Conservation (phyloP, 345 rosid genomes). For the Ceriops zippeliana region DNA sequence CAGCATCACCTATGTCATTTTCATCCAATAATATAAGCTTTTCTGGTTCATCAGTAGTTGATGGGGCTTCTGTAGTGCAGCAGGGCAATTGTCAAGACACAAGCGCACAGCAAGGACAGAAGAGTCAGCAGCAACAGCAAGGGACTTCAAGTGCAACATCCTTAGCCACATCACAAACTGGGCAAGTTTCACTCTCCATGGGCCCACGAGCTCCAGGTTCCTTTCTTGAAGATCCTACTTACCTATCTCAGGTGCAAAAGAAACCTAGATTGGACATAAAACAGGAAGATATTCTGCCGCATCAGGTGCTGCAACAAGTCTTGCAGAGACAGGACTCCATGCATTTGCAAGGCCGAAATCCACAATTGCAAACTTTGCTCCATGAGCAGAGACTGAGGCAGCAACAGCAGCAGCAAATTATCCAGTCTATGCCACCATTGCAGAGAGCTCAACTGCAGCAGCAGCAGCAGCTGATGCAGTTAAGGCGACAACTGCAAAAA, state of each 20-base stretch:
- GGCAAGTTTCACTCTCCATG: not conserved
- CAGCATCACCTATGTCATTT: not conserved
- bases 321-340: constrained; percentile 2
- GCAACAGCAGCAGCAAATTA: constrained; percentile 10
- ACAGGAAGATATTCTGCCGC: constrained; percentile 11
- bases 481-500: constrained; percentile 12
- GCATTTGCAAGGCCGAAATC: constrained; percentile 7
- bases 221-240: not conserved
- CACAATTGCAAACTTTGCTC: not conserved
- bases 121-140: not conserved
- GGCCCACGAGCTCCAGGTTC: not conserved
- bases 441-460: constrained; percentile 13
- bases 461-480: constrained; percentile 15
- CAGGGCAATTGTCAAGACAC: not conserved
- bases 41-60: constrained; percentile 3
- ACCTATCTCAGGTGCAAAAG: constrained; percentile 4
- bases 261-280: constrained; percentile 15
- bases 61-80: not conserved
- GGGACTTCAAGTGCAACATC: not conserved
- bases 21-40: constrained; percentile 2
- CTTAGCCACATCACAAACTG: not conserved
- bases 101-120: not conserved
- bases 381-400: constrained; percentile 1
- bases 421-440: constrained; percentile 1
- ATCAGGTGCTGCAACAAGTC: constrained; percentile 6